A percentile compares a stretch with the other conserved stretches of the same genome.
Conservation (phyloP, 805 yeast genomes). For the Ogataea parapolymorpha region DNA sequence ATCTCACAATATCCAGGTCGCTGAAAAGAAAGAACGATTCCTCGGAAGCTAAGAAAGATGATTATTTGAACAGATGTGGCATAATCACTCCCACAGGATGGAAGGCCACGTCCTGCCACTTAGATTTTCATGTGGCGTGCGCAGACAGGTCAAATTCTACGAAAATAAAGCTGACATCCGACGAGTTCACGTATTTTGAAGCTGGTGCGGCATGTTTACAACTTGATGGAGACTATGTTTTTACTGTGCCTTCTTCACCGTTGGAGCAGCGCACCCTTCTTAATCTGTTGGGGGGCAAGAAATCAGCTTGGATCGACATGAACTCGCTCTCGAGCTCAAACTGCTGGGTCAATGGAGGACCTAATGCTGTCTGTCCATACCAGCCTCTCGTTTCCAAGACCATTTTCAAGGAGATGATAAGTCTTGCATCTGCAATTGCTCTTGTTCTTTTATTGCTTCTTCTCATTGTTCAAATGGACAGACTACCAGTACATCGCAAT, state of each 20-base stretch:
- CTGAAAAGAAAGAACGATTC: conserved; percentile 1
- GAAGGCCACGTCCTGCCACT: conserved; percentile 66
- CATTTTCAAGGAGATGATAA: conserved; percentile 58
- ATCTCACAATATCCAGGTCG: conserved; percentile 11
- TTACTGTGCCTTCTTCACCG: conserved; percentile 51
- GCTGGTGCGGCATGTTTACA: conserved; percentile 32
- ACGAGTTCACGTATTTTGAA: conserved; percentile 42
- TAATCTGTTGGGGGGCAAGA: conserved; percentile 22
- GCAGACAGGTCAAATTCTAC: conserved; percentile 37
- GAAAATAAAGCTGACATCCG: conserved; percentile 41
- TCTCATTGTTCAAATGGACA: conserved; percentile 51
- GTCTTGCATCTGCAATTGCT: conserved; percentile 64
- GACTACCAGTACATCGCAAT: conserved; percentile 68
- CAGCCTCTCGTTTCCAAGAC: conserved; percentile 49
- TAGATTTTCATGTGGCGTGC: conserved; percentile 54
- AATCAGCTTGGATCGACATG: conserved; percentile 71
- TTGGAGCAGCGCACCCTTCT: conserved; percentile 38
- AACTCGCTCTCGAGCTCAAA: conserved; percentile 69
- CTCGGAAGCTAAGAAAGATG: conserved; percentile 14
- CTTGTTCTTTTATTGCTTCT: conserved; percentile 50
- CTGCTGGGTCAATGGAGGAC: conserved; percentile 88
- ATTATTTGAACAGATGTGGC: conserved; percentile 38
- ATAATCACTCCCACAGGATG: conserved; percentile 48
- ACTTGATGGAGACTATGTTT: conserved; percentile 26
- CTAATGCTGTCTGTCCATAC: conserved; percentile 76